These are phyloP conservation scores for Houttuynia cordata DNA, from an alignment of 164 flowering plant genomes.

Conservation along the genomic window DNA sequence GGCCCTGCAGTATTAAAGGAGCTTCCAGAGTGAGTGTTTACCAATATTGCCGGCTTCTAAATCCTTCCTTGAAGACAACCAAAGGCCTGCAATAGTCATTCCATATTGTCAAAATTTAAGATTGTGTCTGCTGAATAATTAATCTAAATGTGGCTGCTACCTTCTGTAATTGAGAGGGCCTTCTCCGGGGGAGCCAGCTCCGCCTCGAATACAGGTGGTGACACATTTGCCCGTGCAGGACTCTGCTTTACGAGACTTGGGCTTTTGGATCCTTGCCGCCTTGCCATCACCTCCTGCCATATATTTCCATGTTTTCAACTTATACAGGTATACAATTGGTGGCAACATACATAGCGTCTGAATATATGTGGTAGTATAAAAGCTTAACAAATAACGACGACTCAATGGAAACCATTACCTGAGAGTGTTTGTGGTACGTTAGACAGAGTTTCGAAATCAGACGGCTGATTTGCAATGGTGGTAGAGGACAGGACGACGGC, in stretches of 20 bases:
- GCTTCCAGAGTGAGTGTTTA: constrained; percentile 9
- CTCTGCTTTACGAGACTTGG: constrained; percentile 74
- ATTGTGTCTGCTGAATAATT: not conserved
- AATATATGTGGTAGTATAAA: too few species aligned
- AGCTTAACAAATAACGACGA: too few species aligned
- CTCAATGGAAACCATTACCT: constrained; percentile 4
- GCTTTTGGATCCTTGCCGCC: constrained; percentile 52
- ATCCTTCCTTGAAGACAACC: constrained; percentile 76
- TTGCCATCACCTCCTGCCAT: constrained; percentile 29
- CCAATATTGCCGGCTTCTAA: constrained; percentile 78
- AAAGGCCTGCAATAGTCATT: constrained; percentile 41
- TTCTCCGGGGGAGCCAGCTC: constrained; percentile 84
- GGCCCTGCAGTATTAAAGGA: not conserved
- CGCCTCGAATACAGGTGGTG: constrained; percentile 75
- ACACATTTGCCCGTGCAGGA: constrained; percentile 72
- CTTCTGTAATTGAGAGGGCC: constrained; percentile 72
- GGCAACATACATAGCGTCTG: too few species aligned
- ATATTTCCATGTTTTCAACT: not conserved
- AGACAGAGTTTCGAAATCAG: constrained; percentile 38
- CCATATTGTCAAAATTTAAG: too few species aligned
- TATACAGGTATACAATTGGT: not conserved
- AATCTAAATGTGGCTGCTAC: constrained; percentile 13
- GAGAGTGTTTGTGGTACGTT: constrained; percentile 70
- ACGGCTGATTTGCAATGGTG: not conserved
- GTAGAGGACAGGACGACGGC: constrained; percentile 16